Conservation (phyloP, 1,139 yeast species). For the Suhomyces kunorum region DNA sequence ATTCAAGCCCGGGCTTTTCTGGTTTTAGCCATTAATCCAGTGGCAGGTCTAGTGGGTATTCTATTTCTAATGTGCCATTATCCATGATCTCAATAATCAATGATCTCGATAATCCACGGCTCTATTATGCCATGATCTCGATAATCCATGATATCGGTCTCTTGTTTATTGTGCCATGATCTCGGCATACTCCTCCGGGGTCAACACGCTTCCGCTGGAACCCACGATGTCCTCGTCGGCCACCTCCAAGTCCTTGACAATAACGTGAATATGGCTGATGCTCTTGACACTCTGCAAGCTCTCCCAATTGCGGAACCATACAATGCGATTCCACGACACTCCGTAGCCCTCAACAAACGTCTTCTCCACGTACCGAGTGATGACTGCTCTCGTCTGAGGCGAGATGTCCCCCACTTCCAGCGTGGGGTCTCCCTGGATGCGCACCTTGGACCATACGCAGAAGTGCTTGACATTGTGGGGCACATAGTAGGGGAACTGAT, state of each 20-base stretch:
- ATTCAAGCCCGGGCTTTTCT: no score
- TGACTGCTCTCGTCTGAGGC: constrained; percentile 32
- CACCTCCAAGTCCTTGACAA: constrained; percentile 35
- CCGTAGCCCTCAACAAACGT: constrained; percentile 48
- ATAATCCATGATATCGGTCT: neutral
- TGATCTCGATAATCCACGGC: no score
- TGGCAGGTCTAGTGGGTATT: no score
- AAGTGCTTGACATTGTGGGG: constrained; percentile 38
- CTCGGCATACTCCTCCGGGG: constrained; percentile 11
- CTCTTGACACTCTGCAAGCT: constrained; percentile 58
- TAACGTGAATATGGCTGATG: constrained; percentile 60
- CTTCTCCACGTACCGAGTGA: constrained; percentile 41
- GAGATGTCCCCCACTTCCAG: constrained; percentile 49
- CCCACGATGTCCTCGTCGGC: constrained; percentile 13
- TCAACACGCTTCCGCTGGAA: constrained; percentile 12
- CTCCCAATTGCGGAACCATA: constrained; percentile 68
- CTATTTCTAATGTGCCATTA: no score
- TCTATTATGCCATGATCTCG: no score
- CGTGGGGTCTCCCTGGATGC: constrained; percentile 34
- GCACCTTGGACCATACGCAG: constrained; percentile 45
- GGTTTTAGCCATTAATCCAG: no score
- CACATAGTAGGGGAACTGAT: constrained; percentile 49
- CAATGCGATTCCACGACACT: constrained; percentile 37
- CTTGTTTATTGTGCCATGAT: constrained; percentile 7
- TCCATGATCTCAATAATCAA: no score